These are phyloP conservation scores for Nicotiana undulata DNA, from an alignment of 257 asterid species.

Conservation along the genomic window DNA sequence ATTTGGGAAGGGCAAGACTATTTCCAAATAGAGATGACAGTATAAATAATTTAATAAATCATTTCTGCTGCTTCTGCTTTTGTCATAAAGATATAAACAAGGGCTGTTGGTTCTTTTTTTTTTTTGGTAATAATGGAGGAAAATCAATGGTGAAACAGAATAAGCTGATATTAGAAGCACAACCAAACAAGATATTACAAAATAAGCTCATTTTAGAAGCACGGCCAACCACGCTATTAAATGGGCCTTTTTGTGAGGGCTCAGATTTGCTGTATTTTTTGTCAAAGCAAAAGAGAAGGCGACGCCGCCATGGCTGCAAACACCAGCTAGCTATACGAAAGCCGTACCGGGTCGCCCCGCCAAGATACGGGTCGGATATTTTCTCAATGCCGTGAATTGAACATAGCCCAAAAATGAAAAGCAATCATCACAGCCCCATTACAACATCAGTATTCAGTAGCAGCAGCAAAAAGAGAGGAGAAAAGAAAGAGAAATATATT, in stretches of 20 bases:
- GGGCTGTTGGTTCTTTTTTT: too few species aligned
- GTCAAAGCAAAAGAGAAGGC: not conserved
- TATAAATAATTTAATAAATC: too few species aligned
- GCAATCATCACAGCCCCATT: not conserved
- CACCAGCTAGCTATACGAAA: not conserved
- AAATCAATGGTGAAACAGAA: not conserved
- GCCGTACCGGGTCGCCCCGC: not conserved
- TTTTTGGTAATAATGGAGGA: too few species aligned
- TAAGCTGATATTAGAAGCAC: too few species aligned
- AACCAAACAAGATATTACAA: too few species aligned
- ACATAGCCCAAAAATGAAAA: not conserved
- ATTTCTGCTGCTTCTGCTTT: too few species aligned
- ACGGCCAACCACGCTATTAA: too few species aligned
- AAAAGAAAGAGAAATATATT: not conserved
- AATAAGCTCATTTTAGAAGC: too few species aligned
- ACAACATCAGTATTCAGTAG: not conserved
- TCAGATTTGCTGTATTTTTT: not conserved
- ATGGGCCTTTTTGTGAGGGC: not conserved
- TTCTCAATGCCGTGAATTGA: not conserved
- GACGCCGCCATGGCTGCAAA: not conserved
- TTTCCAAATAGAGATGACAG: too few species aligned
- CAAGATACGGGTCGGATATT: not conserved
- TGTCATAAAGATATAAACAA: not conserved
- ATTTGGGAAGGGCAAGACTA: too few species aligned
- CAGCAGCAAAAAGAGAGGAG: not conserved